Conservation (phyloP, 2,329 filamentous ascomycete genomes). For the Apiospora rasikravindrae region DNA sequence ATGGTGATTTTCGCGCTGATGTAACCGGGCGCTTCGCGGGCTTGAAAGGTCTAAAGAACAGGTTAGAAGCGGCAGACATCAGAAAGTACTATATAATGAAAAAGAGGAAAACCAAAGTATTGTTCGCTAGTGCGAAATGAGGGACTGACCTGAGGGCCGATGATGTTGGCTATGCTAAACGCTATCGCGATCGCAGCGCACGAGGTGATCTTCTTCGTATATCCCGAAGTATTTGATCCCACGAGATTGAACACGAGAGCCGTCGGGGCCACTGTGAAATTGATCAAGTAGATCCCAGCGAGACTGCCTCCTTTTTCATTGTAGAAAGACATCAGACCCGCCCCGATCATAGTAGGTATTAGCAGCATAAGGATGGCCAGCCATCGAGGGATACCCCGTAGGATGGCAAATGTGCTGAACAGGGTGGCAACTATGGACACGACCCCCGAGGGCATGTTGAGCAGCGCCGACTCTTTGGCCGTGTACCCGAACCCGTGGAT, state of each 20-base stretch:
- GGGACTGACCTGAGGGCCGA: constrained; percentile 11
- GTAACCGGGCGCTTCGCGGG: constrained; percentile 56
- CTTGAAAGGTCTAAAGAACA: constrained; percentile 61
- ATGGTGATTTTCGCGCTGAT: constrained; percentile 60
- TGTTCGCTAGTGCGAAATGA: too few species aligned
- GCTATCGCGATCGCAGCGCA: constrained; percentile 43
- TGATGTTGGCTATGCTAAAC: constrained; percentile 55
- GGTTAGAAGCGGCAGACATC: constrained; percentile 36
- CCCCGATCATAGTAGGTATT: constrained; percentile 44
- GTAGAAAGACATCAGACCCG: constrained; percentile 43
- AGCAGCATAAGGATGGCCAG: constrained; percentile 32
- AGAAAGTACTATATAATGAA: too few species aligned
- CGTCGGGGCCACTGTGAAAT: constrained; percentile 43
- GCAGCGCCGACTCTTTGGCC: constrained; percentile 24
- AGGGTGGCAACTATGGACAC: constrained; percentile 33
- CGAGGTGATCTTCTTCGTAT: constrained; percentile 44
- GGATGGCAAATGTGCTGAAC: constrained; percentile 22
- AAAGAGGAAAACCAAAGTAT: neutral
- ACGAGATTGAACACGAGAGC: constrained; percentile 43
- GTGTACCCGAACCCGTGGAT: constrained; percentile 28
- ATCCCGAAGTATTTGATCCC: constrained; percentile 33
- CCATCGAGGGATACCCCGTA: constrained; percentile 24
- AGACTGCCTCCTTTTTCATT: constrained; percentile 36
- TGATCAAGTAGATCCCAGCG: constrained; percentile 46
- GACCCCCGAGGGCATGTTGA: constrained; percentile 28